Evolutionary conservation across 768 basidiomycete species (phyloP).

Genomic region (Cystobasidium tubakii): DNA sequence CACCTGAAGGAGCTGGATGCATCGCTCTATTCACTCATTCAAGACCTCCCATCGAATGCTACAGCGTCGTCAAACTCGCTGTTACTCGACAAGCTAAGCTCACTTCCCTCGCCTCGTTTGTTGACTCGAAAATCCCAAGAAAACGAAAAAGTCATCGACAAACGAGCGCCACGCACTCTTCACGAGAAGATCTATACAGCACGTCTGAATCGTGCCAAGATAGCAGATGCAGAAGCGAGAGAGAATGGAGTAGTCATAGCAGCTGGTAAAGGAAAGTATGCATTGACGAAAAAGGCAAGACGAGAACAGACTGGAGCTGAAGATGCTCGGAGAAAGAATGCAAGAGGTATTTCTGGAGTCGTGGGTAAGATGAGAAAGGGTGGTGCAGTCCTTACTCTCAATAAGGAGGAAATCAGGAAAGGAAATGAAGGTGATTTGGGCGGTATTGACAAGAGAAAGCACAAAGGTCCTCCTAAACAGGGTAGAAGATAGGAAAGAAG

Average conservation of each 20-base stretch:
- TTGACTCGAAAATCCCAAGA: conserved; percentile 3
- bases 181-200: conserved; percentile 20
- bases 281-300: conserved; percentile 23
- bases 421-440: conserved; percentile 29
- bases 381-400: conserved; percentile 14
- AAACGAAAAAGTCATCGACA: conserved; percentile 13
- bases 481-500: neutral
- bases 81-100: neutral
- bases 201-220: conserved; percentile 4
- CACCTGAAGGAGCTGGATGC: conserved; percentile 32
- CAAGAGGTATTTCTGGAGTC: conserved; percentile 22
- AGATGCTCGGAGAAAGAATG: conserved; percentile 30
- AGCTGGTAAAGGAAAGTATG: conserved; percentile 18
- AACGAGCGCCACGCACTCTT: neutral
- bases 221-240: conserved; percentile 3
- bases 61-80: neutral
- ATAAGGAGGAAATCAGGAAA: conserved; percentile 22
- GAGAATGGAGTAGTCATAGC: conserved; percentile 15
- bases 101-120: neutral
- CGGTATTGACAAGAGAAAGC: neutral
- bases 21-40: conserved; percentile 26
- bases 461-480: conserved; percentile 9
- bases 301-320: conserved; percentile 16
- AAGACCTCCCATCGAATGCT: conserved; percentile 25
- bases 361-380: conserved; percentile 34